These are phyloP conservation scores for Lactarius sanguifluus DNA, from an alignment of 768 basidiomycete species.

Conservation along the genomic window DNA sequence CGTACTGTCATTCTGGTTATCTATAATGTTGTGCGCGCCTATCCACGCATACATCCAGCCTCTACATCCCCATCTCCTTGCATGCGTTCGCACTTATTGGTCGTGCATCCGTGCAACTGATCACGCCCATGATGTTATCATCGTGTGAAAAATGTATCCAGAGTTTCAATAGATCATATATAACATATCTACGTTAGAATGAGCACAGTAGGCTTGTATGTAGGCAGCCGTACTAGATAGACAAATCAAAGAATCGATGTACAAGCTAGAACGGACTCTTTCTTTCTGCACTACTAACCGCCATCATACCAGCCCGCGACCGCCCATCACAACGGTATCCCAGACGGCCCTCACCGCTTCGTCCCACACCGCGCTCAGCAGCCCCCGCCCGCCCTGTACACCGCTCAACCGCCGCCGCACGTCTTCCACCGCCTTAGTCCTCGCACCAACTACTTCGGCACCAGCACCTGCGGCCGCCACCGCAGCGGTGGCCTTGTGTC, in stretches of 20 bases:
- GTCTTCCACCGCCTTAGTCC: conserved; percentile 18
- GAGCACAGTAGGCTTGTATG: background rate
- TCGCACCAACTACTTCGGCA: background rate
- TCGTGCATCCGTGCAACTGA: background rate
- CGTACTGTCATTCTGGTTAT: too few species aligned
- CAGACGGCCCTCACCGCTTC: conserved; percentile 25
- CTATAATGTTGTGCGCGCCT: background rate
- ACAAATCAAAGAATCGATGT: background rate
- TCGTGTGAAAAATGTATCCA: too few species aligned
- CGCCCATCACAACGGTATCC: conserved; percentile 29
- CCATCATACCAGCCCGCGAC: conserved; percentile 27
- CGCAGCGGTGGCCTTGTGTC: background rate
- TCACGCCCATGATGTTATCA: too few species aligned
- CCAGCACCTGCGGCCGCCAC: background rate
- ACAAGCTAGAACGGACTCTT: background rate
- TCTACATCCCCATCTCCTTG: background rate
- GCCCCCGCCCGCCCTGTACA: conserved; percentile 16
- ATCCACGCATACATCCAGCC: background rate
- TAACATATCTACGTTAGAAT: background rate
- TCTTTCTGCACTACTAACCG: background rate
- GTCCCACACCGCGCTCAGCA: conserved; percentile 23
- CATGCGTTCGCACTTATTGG: background rate
- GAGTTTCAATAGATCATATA: background rate
- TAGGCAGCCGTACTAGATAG: background rate
- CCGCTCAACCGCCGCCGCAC: conserved; percentile 27